These are phyloP conservation scores for Ceratobasidium sp. DNA, from an alignment of 1,284 basidiomycete species.

Conservation along the genomic window DNA sequence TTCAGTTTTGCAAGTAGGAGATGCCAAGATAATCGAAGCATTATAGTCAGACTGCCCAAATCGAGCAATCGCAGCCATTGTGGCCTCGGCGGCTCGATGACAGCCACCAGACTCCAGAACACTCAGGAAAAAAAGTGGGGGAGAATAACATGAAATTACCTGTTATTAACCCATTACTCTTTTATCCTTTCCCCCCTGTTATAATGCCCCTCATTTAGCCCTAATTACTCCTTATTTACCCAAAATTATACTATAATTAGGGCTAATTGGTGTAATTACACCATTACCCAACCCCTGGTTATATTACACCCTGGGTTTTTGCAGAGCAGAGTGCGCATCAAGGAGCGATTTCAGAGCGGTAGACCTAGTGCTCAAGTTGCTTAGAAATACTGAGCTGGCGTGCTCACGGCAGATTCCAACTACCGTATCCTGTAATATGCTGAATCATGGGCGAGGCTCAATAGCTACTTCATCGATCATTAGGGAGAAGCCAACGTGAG, in stretches of 20 bases:
- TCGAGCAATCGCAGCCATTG: slow-evolving; percentile 8
- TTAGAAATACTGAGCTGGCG: not conserved
- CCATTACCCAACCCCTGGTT: too few relatives aligned
- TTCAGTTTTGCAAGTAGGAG: slow-evolving; percentile 31
- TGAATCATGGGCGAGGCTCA: slow-evolving; percentile 6
- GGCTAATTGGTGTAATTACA: too few relatives aligned
- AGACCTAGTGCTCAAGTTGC: not conserved
- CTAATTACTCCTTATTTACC: too few relatives aligned
- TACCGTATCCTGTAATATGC: not conserved
- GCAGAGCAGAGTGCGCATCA: not conserved
- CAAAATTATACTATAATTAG: too few relatives aligned
- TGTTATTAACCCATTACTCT: too few relatives aligned
- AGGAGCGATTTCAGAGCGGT: not conserved
- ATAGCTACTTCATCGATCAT: slow-evolving; percentile 27
- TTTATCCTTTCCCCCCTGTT: too few relatives aligned
- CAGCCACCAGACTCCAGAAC: slow-evolving; percentile 4
- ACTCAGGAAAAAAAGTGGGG: too few relatives aligned
- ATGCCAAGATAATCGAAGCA: slow-evolving; percentile 1
- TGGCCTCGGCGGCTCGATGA: slow-evolving; percentile 21
- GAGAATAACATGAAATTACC: too few relatives aligned
- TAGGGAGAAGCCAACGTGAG: not conserved
- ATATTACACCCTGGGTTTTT: too few relatives aligned
- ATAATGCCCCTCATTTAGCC: too few relatives aligned
- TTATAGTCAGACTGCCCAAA: slow-evolving; percentile 28
- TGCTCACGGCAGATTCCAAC: slow-evolving; percentile 30